Evolutionary conservation across 257 asterid species (phyloP).

Genomic region (Nemophila menziesii): DNA sequence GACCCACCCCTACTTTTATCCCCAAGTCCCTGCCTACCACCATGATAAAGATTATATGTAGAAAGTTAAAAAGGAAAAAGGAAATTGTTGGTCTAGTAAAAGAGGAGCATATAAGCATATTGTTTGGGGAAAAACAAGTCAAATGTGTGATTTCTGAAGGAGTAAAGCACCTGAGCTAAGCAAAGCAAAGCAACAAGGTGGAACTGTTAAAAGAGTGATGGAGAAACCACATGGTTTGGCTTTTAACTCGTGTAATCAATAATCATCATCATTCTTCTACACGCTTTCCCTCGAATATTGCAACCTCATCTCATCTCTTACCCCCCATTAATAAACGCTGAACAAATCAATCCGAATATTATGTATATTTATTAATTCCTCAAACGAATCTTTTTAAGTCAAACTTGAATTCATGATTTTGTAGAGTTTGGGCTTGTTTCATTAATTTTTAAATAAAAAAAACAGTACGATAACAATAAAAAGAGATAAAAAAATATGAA

Average conservation of each 20-base stretch:
- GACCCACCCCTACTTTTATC: too few species aligned
- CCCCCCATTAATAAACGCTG: too few species aligned
- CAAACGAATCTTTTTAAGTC: too few species aligned
- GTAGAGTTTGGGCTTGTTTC: too few species aligned
- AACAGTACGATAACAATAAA: too few species aligned
- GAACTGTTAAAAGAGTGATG: slow-evolving; percentile 6
- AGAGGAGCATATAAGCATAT: not conserved
- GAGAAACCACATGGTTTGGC: slow-evolving; percentile 8
- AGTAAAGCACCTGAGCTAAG: slow-evolving; percentile 7
- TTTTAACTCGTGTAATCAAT: slow-evolving; percentile 9
- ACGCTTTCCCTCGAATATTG: slow-evolving; percentile 5
- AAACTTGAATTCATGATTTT: too few species aligned
- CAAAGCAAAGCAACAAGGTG: not conserved
- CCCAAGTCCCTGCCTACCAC: too few species aligned
- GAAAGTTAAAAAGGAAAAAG: not conserved
- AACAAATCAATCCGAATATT: too few species aligned
- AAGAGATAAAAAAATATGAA: too few species aligned
- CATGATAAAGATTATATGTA: not conserved
- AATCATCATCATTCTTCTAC: slow-evolving; percentile 7
- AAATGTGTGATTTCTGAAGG: slow-evolving; percentile 4
- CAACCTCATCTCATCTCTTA: too few species aligned
- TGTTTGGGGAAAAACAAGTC: slow-evolving; percentile 6
- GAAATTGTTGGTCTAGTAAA: not conserved
- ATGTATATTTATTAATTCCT: too few species aligned
- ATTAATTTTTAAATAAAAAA: too few species aligned